A percentile compares a stretch with the other conserved stretches of the same genome.
phyloP scores from a whole-genome alignment of 2,329 filamentous ascomycete species.

The Magnaporthales sp. region DNA sequence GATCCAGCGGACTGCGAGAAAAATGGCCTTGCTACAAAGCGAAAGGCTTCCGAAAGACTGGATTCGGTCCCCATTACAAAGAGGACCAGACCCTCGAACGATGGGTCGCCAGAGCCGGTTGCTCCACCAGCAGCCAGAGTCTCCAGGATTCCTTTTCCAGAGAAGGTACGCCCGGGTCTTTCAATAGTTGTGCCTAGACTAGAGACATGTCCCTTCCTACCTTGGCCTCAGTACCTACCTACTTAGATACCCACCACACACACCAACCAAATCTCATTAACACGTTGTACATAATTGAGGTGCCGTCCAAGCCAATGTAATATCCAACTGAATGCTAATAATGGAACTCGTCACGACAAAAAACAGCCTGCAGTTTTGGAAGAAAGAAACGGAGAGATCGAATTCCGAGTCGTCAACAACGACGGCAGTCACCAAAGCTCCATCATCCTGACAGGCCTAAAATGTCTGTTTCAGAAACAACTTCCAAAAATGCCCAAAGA shows the following conservation, averaged over 20 bases:
- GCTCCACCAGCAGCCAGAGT: background rate
- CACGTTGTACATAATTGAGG: no score
- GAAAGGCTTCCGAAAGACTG: background rate
- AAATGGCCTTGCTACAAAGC: background rate
- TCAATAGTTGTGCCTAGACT: no score
- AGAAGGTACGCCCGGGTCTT: constrained; percentile 2
- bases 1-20: background rate
- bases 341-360: background rate
- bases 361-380: constrained; percentile 59
- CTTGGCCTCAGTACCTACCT: no score
- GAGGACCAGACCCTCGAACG: background rate
- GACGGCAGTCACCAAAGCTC: constrained; percentile 59
- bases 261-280: no score
- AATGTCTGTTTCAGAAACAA: constrained; percentile 74
- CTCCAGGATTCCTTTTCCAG: constrained; percentile 3
- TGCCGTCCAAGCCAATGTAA: no score
- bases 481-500: constrained; percentile 75
- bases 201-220: no score
- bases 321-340: no score
- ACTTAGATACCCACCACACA: background rate
- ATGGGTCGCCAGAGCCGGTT: background rate
- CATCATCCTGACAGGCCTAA: constrained; percentile 67
- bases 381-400: constrained; percentile 63
- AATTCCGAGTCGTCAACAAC: constrained; percentile 71
- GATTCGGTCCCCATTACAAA: background rate